Base-by-base conservation (phyloP, 2,329 filamentous ascomycete species). In the Scedosporium apiospermum region DNA sequence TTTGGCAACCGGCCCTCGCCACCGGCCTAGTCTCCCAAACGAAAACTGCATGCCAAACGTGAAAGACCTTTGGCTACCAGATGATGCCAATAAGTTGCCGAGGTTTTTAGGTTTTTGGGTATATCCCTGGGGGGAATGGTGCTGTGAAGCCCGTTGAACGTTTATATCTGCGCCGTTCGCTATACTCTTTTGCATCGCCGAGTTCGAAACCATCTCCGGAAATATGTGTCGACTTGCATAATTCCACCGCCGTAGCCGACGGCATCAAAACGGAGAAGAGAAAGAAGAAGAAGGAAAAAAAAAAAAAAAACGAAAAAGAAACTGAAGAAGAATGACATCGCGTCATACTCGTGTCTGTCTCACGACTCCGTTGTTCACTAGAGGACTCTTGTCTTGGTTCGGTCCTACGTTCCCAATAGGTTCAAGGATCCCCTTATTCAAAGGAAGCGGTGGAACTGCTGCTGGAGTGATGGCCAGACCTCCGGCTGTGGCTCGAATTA, bases 401-500 rank as follows among this genome's bases (percentile, higher is more conserved):
- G 23, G 23, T 27, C 53, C 53, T 18, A 34, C 23, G 16, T n/a
- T 58, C 57, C 21, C 12, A 38, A 21, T 38, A 6, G 14, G 30
- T 6, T 26, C 57, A 27, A 9, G 27, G 14, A n/a, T 14, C 14
- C 44, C 57, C 46, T 60, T 76, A 85, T 65, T 86, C 82, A 68
- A 83, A 80, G 23, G 83, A 86, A 46, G 81, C 78, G 63, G 82
- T 85, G 58, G 83, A 86, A 72, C 82, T 84, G 77, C 82, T 85
- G 76, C 82, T 85, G 63, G 83, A 86, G 72, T 86, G 82, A 65
- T 81, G 78, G 26, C 82, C 82, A 23, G 81, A 84, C 66, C 81
- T 77, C 65, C 80, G 76, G 71, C 77, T 75, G 68, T 76, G 73
- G 63, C 38, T 51, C 21, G 41, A 49, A 26, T 73, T 72, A 65